Evolutionary conservation across 2,329 filamentous ascomycete species (phyloP).

Genomic region (Incumbomyces delicatus): DNA sequence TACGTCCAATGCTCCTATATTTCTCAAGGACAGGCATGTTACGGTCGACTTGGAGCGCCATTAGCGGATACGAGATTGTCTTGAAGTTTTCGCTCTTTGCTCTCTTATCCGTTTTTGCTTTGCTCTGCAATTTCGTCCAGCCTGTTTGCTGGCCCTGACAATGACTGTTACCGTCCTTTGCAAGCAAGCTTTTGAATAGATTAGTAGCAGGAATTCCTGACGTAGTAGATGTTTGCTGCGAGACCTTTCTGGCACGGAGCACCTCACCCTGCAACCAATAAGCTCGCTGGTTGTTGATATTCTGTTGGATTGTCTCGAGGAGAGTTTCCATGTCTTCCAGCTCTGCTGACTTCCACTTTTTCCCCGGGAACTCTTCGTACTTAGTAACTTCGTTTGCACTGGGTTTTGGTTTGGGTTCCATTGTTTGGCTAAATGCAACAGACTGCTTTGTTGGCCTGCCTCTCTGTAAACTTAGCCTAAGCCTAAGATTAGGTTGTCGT

Average conservation of each 20-base stretch:
- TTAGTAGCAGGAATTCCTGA: not conserved
- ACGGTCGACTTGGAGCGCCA: not conserved
- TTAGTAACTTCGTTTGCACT: too few species aligned
- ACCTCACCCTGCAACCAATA: not conserved
- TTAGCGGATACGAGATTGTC: not conserved
- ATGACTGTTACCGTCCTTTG: not conserved
- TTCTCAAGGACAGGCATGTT: conserved; percentile 10
- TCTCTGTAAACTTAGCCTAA: not conserved
- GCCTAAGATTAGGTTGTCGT: too few species aligned
- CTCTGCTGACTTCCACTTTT: not conserved
- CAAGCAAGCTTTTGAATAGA: not conserved
- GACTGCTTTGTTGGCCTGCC: not conserved
- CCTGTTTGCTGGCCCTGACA: not conserved
- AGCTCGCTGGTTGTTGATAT: not conserved
- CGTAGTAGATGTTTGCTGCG: not conserved
- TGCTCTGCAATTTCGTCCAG: not conserved
- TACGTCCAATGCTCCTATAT: conserved; percentile 17
- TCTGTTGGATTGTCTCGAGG: not conserved
- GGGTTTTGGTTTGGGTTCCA: not conserved
- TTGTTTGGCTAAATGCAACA: not conserved
- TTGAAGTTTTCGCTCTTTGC: not conserved
- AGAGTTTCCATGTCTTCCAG: not conserved
- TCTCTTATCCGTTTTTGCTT: not conserved
- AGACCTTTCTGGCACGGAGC: not conserved
- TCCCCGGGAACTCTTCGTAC: not conserved